phyloP scores from a whole-genome alignment of 2,329 filamentous ascomycete species.

The Lachnellula arida region DNA sequence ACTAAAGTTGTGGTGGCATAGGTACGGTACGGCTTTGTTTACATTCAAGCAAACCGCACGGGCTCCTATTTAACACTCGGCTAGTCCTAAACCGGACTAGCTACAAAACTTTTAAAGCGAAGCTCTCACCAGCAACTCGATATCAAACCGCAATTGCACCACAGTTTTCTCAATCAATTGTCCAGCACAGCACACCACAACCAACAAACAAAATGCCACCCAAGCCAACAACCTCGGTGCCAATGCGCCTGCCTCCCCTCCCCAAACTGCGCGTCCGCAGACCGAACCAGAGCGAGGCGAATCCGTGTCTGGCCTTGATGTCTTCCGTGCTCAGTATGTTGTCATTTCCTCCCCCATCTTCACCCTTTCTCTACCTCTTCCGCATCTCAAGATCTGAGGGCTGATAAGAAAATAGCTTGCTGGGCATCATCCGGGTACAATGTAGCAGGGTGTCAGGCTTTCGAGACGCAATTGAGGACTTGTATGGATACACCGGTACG shows the following conservation, averaged over 20 bases:
- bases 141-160: background rate
- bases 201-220: conserved; percentile 28
- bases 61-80: background rate
- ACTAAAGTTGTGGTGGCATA: background rate
- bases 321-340: conserved; percentile 58
- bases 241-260: conserved; percentile 48
- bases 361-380: background rate
- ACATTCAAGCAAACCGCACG: conserved; percentile 7
- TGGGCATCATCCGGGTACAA: conserved; percentile 77
- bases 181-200: background rate
- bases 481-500: conserved; percentile 79
- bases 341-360: background rate
- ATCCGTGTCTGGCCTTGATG: conserved; percentile 64
- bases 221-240: conserved; percentile 29
- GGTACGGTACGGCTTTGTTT: conserved; percentile 17
- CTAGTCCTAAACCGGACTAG: conserved; percentile 14
- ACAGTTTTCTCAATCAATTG: background rate
- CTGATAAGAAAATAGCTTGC: conserved; percentile 52
- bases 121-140: background rate
- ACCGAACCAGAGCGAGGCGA: conserved; percentile 56
- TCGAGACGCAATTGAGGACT: conserved; percentile 56
- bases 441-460: conserved; percentile 50
- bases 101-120: conserved; percentile 18
- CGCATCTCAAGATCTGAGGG: background rate
- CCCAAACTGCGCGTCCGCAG: conserved; percentile 60